Conservation (phyloP, 1,139 yeast genomes). For the Kodamaea ohmeri region DNA sequence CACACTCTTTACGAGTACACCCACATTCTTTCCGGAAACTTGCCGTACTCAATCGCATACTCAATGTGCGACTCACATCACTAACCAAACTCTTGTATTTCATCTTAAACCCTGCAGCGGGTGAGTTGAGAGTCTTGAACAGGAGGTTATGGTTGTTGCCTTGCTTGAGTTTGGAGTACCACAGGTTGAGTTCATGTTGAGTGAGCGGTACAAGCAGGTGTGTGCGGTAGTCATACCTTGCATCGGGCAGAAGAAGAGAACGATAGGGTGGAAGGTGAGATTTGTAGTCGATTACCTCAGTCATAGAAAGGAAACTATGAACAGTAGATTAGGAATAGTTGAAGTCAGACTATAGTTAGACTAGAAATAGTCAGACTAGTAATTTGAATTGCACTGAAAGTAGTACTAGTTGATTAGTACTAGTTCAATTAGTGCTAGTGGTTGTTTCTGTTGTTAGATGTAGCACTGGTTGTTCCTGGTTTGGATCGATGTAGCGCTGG, state of each 20-base stretch:
- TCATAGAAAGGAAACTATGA: constrained; percentile 4
- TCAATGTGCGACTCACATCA: constrained; percentile 27
- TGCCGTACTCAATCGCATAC: constrained; percentile 23
- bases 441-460: too few species aligned
- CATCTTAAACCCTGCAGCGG: constrained; percentile 31
- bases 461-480: too few species aligned
- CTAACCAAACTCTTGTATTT: constrained; percentile 42
- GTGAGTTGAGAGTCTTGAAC: constrained; percentile 12
- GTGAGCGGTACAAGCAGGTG: constrained; percentile 40
- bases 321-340: neutral
- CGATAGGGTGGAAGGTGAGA: constrained; percentile 45
- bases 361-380: too few species aligned
- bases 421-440: too few species aligned
- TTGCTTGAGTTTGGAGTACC: constrained; percentile 13
- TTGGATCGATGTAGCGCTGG: too few species aligned
- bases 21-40: constrained; percentile 9
- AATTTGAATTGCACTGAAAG: too few species aligned
- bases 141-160: constrained; percentile 16
- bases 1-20: neutral
- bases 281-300: constrained; percentile 25
- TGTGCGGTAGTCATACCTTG: constrained; percentile 42
- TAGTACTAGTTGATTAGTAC: too few species aligned
- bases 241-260: constrained; percentile 41
- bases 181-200: constrained; percentile 29
- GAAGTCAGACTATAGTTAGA: too few species aligned